A percentile compares a stretch with the other conserved stretches of the same genome.
Evolutionary conservation across 2,329 filamentous ascomycete species (phyloP).

Genomic region (Lasiodiplodia citricola): DNA sequence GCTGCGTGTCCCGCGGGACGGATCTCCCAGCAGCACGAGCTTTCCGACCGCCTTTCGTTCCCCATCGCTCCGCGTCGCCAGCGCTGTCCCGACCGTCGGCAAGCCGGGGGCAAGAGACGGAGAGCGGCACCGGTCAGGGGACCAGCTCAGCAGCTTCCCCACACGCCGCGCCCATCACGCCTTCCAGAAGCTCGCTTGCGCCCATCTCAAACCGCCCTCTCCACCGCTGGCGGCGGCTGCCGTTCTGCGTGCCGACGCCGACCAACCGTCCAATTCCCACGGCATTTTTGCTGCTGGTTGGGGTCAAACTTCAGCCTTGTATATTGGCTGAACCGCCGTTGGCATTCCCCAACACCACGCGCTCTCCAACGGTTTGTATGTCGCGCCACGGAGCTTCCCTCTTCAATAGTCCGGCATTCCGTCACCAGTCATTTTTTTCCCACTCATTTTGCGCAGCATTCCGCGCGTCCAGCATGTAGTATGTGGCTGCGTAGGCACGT

Average conservation of each 20-base stretch:
- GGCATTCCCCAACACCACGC: conserved; percentile 11
- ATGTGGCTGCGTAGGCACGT: conserved; percentile 4
- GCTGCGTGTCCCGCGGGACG: conserved; percentile 11
- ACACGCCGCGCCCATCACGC: conserved; percentile 6
- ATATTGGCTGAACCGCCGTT: background rate
- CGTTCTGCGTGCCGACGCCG: no score
- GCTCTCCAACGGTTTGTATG: conserved; percentile 2
- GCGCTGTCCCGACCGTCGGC: background rate
- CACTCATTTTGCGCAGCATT: background rate
- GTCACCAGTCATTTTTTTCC: background rate
- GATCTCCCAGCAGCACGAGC: conserved; percentile 6
- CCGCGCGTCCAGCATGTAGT: background rate
- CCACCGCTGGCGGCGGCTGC: background rate
- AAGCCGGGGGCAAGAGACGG: background rate
- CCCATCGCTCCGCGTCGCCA: conserved; percentile 8
- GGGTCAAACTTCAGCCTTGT: conserved; percentile 8
- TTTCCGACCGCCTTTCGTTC: conserved; percentile 13
- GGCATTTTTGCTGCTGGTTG: background rate
- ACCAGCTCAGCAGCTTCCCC: conserved; percentile 18
- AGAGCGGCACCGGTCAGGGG: conserved; percentile 7
- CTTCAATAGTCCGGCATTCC: conserved; percentile 1
- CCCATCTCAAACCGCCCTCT: conserved; percentile 1
- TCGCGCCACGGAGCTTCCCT: background rate
- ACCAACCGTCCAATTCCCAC: no score
- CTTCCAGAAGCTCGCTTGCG: conserved; percentile 21